Conservation (phyloP, 768 basidiomycete species). For the Melanogaster broomeanus region DNA sequence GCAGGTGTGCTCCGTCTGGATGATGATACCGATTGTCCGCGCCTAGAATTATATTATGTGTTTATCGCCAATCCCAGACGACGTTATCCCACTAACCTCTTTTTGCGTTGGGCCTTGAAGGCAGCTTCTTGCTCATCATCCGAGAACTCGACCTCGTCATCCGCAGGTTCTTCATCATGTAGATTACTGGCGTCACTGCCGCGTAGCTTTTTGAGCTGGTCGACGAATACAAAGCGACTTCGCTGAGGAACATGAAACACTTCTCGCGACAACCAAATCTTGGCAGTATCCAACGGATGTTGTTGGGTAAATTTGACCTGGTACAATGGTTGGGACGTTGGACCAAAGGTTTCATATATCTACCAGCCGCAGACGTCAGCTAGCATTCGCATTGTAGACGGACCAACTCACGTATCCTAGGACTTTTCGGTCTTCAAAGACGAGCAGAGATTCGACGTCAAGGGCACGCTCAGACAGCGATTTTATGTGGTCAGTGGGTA, state of each 20-base stretch:
- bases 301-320: slow-evolving; percentile 76
- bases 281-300: slow-evolving; percentile 60
- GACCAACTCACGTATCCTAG: slow-evolving; percentile 75
- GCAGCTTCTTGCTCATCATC: slow-evolving; percentile 92
- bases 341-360: slow-evolving; percentile 96
- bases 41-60: slow-evolving; percentile 37
- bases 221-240: slow-evolving; percentile 84
- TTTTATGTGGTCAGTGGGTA: slow-evolving; percentile 42
- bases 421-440: slow-evolving; percentile 88
- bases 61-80: slow-evolving; percentile 1
- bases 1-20: slow-evolving; percentile 59
- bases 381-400: slow-evolving; percentile 7
- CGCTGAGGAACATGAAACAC: slow-evolving; percentile 83
- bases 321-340: slow-evolving; percentile 87
- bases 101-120: slow-evolving; percentile 60
- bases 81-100: slow-evolving; percentile 45
- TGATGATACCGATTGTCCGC: slow-evolving; percentile 51
- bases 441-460: slow-evolving; percentile 88
- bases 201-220: slow-evolving; percentile 65
- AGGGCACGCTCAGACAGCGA: slow-evolving; percentile 64
- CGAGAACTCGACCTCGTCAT: slow-evolving; percentile 90
- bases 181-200: slow-evolving; percentile 96
- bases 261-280: slow-evolving; percentile 54
- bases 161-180: slow-evolving; percentile 91
- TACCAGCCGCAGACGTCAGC: slow-evolving; percentile 32